Evolutionary conservation across 441 rosid species (phyloP).

Genomic region (Breynia disticha): DNA sequence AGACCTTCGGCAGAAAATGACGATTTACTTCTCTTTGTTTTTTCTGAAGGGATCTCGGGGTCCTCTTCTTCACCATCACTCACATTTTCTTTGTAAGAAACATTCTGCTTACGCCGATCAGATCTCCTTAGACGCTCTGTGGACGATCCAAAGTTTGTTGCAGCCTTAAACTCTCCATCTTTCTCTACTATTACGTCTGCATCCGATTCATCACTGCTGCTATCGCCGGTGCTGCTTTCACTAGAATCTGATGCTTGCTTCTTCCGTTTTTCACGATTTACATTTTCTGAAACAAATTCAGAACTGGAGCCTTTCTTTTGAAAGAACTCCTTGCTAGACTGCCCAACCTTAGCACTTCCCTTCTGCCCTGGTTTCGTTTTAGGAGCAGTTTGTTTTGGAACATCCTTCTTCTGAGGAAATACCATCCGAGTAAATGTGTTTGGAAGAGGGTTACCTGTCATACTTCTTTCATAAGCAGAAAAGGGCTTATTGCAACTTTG

Average conservation of each 20-base stretch:
- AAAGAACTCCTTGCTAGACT: slow-evolving; percentile 21
- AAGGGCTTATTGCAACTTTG: slow-evolving; percentile 42
- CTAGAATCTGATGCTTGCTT: slow-evolving; percentile 22
- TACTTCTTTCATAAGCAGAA: slow-evolving; percentile 36
- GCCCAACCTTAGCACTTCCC: slow-evolving; percentile 22
- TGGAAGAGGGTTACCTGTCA: slow-evolving; percentile 26
- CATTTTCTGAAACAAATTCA: slow-evolving; percentile 26
- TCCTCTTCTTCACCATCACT: slow-evolving; percentile 73
- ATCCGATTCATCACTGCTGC: slow-evolving; percentile 21
- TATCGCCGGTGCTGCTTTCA: slow-evolving; percentile 26
- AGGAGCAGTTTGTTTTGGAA: slow-evolving; percentile 28
- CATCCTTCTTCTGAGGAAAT: slow-evolving; percentile 32
- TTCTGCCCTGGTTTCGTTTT: slow-evolving; percentile 32
- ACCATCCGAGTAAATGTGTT: slow-evolving; percentile 23
- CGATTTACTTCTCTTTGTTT: slow-evolving; percentile 23
- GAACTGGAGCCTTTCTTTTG: slow-evolving; percentile 25
- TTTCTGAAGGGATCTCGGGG: slow-evolving; percentile 23
- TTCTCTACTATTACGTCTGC: slow-evolving; percentile 25
- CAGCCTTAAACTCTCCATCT: slow-evolving; percentile 29
- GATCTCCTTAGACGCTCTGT: slow-evolving; percentile 61
- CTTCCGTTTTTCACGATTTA: slow-evolving; percentile 37
- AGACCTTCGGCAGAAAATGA: slow-evolving; percentile 15
- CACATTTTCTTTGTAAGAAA: slow-evolving; percentile 62
- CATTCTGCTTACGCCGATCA: slow-evolving; percentile 52
- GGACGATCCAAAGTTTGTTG: slow-evolving; percentile 17